These are phyloP conservation scores for Lachancea fermentati DNA, from an alignment of 805 yeast species.

Conservation along the genomic window DNA sequence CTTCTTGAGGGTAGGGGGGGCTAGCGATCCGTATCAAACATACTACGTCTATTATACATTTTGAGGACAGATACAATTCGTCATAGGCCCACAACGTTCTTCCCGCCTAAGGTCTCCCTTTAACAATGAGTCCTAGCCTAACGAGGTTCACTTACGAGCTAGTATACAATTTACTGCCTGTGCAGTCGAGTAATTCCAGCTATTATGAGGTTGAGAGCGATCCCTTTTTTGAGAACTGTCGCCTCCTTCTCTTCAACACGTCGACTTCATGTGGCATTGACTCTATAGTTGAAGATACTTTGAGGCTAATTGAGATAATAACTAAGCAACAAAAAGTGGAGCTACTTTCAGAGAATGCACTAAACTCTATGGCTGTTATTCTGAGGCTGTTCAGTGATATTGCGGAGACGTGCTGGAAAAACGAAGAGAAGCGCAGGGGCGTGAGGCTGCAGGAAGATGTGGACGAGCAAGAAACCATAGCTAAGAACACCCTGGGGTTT, in stretches of 20 bases:
- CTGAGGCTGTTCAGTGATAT: constrained; percentile 38
- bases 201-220: constrained; percentile 17
- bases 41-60: neutral
- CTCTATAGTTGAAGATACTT: constrained; percentile 10
- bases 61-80: neutral
- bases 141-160: constrained; percentile 7
- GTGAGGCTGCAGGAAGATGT: constrained; percentile 10
- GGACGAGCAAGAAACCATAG: constrained; percentile 15
- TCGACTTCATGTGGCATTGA: constrained; percentile 12
- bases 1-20: neutral
- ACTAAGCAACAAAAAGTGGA: constrained; percentile 5
- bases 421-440: constrained; percentile 20
- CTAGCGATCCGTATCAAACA: neutral
- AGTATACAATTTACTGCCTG: constrained; percentile 9
- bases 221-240: constrained; percentile 9
- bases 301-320: constrained; percentile 7
- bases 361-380: constrained; percentile 33
- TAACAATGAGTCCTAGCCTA: constrained; percentile 2
- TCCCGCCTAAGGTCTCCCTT: neutral
- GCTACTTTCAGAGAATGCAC: constrained; percentile 9
- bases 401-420: constrained; percentile 38
- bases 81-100: neutral
- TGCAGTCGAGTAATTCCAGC: constrained; percentile 5
- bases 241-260: constrained; percentile 12
- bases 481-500: constrained; percentile 27